Evolutionary conservation across 768 basidiomycete genomes (phyloP), one percentile per base, ranked within the genome.

Genomic region (Tricholoma flavovirens): DNA sequence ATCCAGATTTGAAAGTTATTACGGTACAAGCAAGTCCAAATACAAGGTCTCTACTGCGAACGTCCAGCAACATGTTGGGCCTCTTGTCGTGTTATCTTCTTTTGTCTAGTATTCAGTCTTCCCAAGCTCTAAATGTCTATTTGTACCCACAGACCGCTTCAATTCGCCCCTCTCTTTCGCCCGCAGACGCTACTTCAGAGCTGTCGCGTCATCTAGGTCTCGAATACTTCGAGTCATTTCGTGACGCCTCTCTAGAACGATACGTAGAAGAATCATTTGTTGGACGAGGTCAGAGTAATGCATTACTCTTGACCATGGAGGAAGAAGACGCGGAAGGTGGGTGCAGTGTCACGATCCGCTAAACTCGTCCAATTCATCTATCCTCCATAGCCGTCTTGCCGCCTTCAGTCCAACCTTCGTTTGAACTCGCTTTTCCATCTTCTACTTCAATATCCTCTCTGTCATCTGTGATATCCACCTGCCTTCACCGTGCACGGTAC

Each of bases 191-290:
- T 42, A 83, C 78, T 61, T 76, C 81, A 33, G 81, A 76, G 5
- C 73, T 91, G 30, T 80, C 87, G 17, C 81, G 79, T 53, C 87
- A 90, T 66, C 78, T 90, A 10, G 83, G 84, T n/a, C 77, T 90
- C 5, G 88, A 90, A 62, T 70, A 70, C 17, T 84, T 84, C 60
- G 85, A 87, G 64, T 70, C 74, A 22, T 67, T 83, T 26, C 69
- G 61, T 52, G 73, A 74, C 57, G 66, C 71, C 51, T 72, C 71
- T 32, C 59, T 66, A 26, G 53, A 62, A 58, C 63, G 61, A 46
- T 58, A 69, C 56, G 64, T 61, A 35, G 76, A 80, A 49, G 72
- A 77, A 43, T 38, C 68, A 2, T 83, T 90, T 60, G 81, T 90
- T 17, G 87, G 81, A 46, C 67, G 79, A 56, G 86, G 83, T 0